Base-by-base conservation (phyloP, 495 filamentous ascomycete genomes). In the Tirmania nivea region DNA sequence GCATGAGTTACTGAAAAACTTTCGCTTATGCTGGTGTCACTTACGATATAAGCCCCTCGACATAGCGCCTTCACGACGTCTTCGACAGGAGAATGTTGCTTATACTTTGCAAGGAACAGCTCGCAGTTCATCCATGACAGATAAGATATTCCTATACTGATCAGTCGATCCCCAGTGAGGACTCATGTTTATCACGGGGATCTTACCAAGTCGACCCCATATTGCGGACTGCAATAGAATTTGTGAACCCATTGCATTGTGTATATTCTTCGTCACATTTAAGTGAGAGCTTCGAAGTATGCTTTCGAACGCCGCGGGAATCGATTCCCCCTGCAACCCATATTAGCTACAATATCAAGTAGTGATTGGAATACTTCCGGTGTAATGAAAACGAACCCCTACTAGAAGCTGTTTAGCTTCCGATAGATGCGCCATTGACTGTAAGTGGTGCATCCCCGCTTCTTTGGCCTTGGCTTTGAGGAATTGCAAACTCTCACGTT, bases 381-480 rank as follows among this genome's bases (percentile, higher is more conserved):
- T 19, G 17, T 45, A 19, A 58, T 49, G 37, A 10, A 50, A 17
- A 53, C 69, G 49, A 66, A 78, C 79, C 58, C 73, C 73, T 47
- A 75, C 71, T 57, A 95, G 72, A 35, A 75, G 73, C 49, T 90
- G 69, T 65, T 86, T 92, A 4, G 88, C 84, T 66, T 96, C 88
- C 55, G 82, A 87, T 52, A 94, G 71, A 34, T 93, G 69, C 0
- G 86, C 81, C 4, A 85, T 87, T 57, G 84, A 89, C 68, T 88
- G 75, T 5, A 96, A 69, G 35, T 79, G 78, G 78, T 85, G 92
- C 77, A 90, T 86, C 50, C 83, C 84, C 1, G 79, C 75, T 63
- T 96, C 89, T 59, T 82, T 88, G 11, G 90, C 82, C 62, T 88
- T 94, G 4, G 77, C 75, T 57, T 93, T 90, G 52, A 97, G 73